Evolutionary conservation across 345 rosid species (phyloP), one percentile per base, ranked within the genome.

Genomic region (Pelargonium nanum): DNA sequence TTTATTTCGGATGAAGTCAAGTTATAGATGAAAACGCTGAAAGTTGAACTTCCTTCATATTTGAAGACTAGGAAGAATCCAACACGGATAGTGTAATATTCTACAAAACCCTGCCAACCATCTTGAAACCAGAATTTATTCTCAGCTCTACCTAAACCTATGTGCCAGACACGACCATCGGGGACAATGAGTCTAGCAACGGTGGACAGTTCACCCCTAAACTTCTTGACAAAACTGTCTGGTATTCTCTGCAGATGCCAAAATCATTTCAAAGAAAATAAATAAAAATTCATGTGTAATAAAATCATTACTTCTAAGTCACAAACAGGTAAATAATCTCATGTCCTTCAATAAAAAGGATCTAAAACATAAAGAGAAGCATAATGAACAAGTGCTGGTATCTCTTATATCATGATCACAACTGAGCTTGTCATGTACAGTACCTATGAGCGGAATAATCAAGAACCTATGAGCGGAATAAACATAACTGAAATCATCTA

Each of bases 81-180:
- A 4, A 19, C 22, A 34, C 64, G 2, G 2, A 82, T 72, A 20
- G 78, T 72, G 59, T 79, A 52, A 48, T 72, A 67, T 20, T 77
- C 60, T 1, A 57, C 62, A 66, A 82, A 78, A 1, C 79, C 65
- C 34, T 72, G 66, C 80, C 80, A 81, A 21, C 77, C 81, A 52
- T 63, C 65, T 26, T 81, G 72, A 56, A 81, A 74, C 78, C 78
- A 82, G 54, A 76, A 57, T 12, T 59, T 56, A 62, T 56, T 56
- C n/a, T 53, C 67, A 1, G 25, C 45, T 53, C 56, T 77, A 40
- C 62, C 62, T 24, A 82, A 55, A n/a, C 78, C 75, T 6, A 79
- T 69, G 19, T 22, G 64, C 80, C 80, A 77, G 44, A 25, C 66
- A 30, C 24, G 60, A 28, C 86, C 83, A 40, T 71, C 57, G 12